These are phyloP conservation scores for Gloeopeniophorella convolvens DNA, from an alignment of 768 basidiomycete species.

Conservation along the genomic window DNA sequence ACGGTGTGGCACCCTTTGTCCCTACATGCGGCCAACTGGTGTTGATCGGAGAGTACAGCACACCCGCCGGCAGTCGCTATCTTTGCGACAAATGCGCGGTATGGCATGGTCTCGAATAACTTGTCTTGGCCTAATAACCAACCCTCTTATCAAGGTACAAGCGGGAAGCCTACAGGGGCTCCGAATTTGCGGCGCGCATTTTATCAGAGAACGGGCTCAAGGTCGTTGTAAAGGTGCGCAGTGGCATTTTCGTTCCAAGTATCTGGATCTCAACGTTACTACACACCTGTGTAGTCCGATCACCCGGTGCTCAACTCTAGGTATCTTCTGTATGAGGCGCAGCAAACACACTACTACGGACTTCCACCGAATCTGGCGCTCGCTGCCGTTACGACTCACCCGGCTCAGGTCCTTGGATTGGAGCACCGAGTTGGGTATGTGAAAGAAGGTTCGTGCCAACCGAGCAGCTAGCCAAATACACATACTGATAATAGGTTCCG, in stretches of 20 bases:
- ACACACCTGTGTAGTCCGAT: slow-evolving; percentile 35
- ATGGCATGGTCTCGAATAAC: not conserved
- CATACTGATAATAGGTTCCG: not conserved
- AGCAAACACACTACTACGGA: slow-evolving; percentile 62
- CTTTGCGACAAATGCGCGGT: slow-evolving; percentile 70
- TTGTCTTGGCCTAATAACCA: slow-evolving; percentile 4
- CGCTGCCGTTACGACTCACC: slow-evolving; percentile 54
- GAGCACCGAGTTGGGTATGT: slow-evolving; percentile 67
- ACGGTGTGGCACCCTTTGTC: slow-evolving; percentile 21
- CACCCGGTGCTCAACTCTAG: slow-evolving; percentile 56
- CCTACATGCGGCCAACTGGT: not conserved
- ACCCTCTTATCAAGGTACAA: slow-evolving; percentile 33
- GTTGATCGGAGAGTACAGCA: slow-evolving; percentile 27
- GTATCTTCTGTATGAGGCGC: slow-evolving; percentile 64
- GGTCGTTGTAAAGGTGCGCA: slow-evolving; percentile 53
- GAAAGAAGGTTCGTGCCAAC: slow-evolving; percentile 43
- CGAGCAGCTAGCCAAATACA: not conserved
- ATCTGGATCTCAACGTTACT: not conserved
- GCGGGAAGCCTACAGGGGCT: slow-evolving; percentile 56
- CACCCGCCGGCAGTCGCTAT: slow-evolving; percentile 68
- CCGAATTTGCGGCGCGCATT: slow-evolving; percentile 58
- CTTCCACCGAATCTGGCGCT: slow-evolving; percentile 49
- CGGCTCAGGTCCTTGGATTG: slow-evolving; percentile 59
- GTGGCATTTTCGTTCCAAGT: not conserved
- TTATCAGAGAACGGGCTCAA: slow-evolving; percentile 49